Base-by-base conservation (phyloP, 805 yeast genomes). In the Spathaspora girioi region DNA sequence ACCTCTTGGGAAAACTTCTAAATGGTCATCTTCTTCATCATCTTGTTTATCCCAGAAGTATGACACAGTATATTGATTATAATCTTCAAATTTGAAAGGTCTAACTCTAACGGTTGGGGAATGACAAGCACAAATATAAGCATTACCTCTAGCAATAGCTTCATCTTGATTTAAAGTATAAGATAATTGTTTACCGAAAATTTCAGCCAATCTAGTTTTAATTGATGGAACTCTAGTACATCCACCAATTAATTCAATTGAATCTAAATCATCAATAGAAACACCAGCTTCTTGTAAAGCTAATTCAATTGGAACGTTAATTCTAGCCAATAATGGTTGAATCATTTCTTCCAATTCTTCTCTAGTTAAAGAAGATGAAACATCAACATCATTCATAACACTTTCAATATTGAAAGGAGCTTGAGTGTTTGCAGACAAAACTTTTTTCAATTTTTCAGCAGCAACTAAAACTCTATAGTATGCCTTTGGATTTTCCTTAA, bases 61-160 rank as follows among this genome's bases (percentile, higher is more conserved):
- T 41, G 97, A 87, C 59, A 94, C 97, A 27, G 97, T 84, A 83
- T 82, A 82, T 66, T 84, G 87, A 83, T 92, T 93, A 70, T 84
- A 76, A 72, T 94, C 99, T 78, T 93, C 97, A 69, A 92, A 94
- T 77, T 93, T 93, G 87, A 94, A 94, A 60, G 97, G 97, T 77
- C 98, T 88, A 49, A 94, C 99, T 78, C 99, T 89, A 65, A 94
- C 84, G 59, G 97, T 92, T 75, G 99, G 99, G 35, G 98, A 93
- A 81, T 92, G 98, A 78, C 91, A 89, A 61, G 99, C 99, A 75
- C 99, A 94, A 66, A 94, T 88, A 76, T 94, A 94, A 46, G 99
- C 97, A 64, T 97, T 96, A 79, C 99, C 99, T 75, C 93, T 89
- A 51, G 99, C 98, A 70, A 93, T 87, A 57, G 99, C 97, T 81